Conservation (phyloP, 2,329 filamentous ascomycete species). For the Lachnellula arida region DNA sequence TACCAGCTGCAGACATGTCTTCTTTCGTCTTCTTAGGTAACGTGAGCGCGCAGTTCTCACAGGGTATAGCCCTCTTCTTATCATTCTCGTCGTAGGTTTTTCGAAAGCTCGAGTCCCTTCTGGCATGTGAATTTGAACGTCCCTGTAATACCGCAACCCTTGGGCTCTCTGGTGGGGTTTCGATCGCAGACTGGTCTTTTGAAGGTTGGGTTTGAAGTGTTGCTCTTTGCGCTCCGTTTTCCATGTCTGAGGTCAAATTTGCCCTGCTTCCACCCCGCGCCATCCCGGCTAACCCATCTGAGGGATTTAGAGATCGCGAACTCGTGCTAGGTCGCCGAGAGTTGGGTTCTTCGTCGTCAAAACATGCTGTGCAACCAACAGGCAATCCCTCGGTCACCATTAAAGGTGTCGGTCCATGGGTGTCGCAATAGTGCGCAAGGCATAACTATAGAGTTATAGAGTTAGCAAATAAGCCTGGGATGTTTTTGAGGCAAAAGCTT, state of each 20-base stretch:
- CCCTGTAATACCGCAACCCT: conserved; percentile 36
- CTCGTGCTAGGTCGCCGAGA: conserved; percentile 25
- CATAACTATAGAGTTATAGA: conserved; percentile 48
- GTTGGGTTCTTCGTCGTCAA: conserved; percentile 40
- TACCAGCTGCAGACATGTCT: conserved; percentile 8
- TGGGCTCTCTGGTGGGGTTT: conserved; percentile 56
- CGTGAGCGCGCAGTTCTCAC: conserved; percentile 65
- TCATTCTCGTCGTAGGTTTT: conserved; percentile 63
- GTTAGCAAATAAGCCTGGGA: conserved; percentile 15
- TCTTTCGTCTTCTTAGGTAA: conserved; percentile 46
- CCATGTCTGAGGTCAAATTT: conserved; percentile 16
- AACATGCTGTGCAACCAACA: conserved; percentile 55
- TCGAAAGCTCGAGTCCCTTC: conserved; percentile 55
- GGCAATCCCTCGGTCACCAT: conserved; percentile 66
- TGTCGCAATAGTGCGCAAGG: conserved; percentile 66
- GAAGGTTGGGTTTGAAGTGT: conserved; percentile 1
- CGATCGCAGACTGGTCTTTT: conserved; percentile 41
- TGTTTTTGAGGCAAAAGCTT: background rate
- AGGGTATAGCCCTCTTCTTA: conserved; percentile 58
- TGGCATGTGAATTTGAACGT: conserved; percentile 30
- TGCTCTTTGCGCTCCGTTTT: conserved; percentile 10
- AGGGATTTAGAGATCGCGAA: conserved; percentile 22
- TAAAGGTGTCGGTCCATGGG: conserved; percentile 63
- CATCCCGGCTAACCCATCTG: conserved; percentile 17
- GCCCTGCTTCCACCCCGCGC: conserved; percentile 11